These are phyloP conservation scores for Annulohypoxylon truncatum DNA, from an alignment of 2,329 filamentous ascomycete genomes.

Conservation along the genomic window DNA sequence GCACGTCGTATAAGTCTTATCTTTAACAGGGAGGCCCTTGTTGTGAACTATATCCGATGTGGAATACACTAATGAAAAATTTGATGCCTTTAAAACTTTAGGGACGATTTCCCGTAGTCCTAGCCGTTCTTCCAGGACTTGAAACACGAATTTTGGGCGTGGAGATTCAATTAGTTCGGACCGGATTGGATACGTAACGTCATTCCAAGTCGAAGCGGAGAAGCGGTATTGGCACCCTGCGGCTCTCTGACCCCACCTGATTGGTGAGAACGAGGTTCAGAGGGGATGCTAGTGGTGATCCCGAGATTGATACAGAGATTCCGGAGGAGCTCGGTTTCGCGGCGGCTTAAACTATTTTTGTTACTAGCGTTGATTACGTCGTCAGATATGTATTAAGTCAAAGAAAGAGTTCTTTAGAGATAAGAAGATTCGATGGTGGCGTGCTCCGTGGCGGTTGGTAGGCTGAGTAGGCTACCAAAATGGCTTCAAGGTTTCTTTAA, in stretches of 20 bases:
- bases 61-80: constrained; percentile 12
- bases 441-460: neutral
- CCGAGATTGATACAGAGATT: constrained; percentile 3
- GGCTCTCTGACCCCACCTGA: constrained; percentile 31
- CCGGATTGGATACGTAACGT: constrained; percentile 30
- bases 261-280: constrained; percentile 10
- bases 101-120: neutral
- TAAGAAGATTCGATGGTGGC: constrained; percentile 19
- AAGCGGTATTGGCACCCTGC: constrained; percentile 24
- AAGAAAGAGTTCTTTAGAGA: constrained; percentile 27
- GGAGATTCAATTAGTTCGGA: constrained; percentile 20
- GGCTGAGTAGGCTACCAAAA: neutral
- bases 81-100: neutral
- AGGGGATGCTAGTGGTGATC: constrained; percentile 3
- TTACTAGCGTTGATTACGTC: constrained; percentile 21
- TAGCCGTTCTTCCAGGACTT: neutral
- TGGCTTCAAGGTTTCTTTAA: neutral
- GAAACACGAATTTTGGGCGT: constrained; percentile 17
- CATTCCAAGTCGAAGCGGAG: constrained; percentile 22
- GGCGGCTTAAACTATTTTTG: constrained; percentile 21
- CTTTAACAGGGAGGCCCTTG: constrained; percentile 16
- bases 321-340: constrained; percentile 19
- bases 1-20: neutral
- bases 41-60: neutral
- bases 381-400: constrained; percentile 5